Percentiles rank a stretch among this genome's conserved stretches.
Conservation (phyloP, 495 filamentous ascomycete genomes). For the Hypoxylon crocopeplum region DNA sequence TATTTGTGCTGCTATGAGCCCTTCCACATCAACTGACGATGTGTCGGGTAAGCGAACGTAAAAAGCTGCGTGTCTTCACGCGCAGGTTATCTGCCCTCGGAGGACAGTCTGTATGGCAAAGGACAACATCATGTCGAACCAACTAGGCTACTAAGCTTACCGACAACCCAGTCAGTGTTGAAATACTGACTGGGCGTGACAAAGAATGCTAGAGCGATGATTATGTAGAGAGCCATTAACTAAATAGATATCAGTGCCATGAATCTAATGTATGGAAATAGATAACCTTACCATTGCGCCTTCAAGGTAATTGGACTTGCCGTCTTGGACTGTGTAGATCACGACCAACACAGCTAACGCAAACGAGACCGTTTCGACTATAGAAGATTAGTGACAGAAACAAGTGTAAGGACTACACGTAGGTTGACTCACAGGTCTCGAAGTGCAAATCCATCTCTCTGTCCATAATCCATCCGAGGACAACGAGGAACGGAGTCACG, state of each 20-base stretch:
- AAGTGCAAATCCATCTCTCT: constrained; percentile 91
- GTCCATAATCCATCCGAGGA: constrained; percentile 83
- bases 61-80: neutral
- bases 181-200: constrained; percentile 76
- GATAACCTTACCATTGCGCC: constrained; percentile 77
- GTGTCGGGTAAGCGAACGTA: neutral
- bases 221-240: constrained; percentile 69
- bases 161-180: constrained; percentile 22
- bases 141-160: constrained; percentile 9
- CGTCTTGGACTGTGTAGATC: constrained; percentile 91
- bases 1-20: neutral
- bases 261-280: neutral
- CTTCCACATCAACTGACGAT: neutral
- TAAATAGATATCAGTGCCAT: constrained; percentile 30
- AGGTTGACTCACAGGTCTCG: constrained; percentile 60
- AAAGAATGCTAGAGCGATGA: constrained; percentile 89
- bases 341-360: constrained; percentile 89
- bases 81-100: neutral
- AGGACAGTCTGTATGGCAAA: neutral
- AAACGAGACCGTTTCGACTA: constrained; percentile 92
- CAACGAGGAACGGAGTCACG: constrained; percentile 88
- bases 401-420: neutral
- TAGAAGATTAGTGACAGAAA: constrained; percentile 13
- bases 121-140: constrained; percentile 23
- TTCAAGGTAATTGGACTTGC: constrained; percentile 94